phyloP scores from a whole-genome alignment of 2,329 filamentous ascomycete species.

The Hymenoscyphus linearis region DNA sequence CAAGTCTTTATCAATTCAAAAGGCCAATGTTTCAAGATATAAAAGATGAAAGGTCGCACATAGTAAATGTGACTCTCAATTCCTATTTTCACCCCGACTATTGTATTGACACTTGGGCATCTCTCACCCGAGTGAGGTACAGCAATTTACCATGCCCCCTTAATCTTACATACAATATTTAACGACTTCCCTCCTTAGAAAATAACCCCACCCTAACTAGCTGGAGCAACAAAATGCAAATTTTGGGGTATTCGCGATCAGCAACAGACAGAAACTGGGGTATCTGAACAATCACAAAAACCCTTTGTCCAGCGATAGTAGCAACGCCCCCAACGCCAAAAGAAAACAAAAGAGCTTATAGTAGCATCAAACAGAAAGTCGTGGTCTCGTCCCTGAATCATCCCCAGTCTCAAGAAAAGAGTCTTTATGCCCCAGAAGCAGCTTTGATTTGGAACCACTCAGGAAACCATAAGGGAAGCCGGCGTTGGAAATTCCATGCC shows the following conservation, averaged over 20 bases:
- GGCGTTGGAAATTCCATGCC: conserved; percentile 1
- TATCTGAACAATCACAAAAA: conserved; percentile 17
- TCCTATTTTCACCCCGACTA: not conserved
- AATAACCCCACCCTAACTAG: not conserved
- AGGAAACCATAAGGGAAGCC: not conserved
- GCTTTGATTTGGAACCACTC: not conserved
- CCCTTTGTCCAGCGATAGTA: conserved; percentile 13
- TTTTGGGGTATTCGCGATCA: conserved; percentile 15
- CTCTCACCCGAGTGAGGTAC: not conserved
- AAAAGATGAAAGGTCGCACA: not conserved
- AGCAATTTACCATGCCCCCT: not conserved
- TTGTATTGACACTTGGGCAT: not conserved
- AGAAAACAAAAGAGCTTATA: not conserved
- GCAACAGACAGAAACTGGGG: conserved; percentile 14
- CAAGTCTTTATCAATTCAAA: not conserved
- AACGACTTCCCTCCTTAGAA: not conserved
- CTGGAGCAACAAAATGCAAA: conserved; percentile 9
- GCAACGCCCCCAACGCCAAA: conserved; percentile 18
- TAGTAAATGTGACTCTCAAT: not conserved
- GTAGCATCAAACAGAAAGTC: not conserved
- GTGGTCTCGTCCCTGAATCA: not conserved
- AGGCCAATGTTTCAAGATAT: not conserved
- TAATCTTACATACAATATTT: not conserved
- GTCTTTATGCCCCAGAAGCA: not conserved
- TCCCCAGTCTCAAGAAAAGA: not conserved